Evolutionary conservation across 2,329 filamentous ascomycete genomes (phyloP).

Genomic region (Cladosporium colombiae): DNA sequence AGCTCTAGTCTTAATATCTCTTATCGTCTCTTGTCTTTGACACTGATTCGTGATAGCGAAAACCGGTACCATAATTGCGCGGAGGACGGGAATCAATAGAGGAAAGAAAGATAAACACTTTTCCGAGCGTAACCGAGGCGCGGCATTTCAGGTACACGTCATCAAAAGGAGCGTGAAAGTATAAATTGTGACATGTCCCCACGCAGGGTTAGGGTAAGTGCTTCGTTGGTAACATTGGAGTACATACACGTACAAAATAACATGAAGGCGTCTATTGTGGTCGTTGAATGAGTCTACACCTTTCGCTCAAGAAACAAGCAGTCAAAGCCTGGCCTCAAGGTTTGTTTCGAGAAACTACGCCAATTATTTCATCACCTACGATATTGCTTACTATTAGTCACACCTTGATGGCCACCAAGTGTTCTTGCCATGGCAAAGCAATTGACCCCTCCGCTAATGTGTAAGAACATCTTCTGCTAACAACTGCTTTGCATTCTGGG

Average conservation of each 20-base stretch:
- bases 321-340: no score
- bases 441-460: not conserved
- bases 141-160: not conserved
- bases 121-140: not conserved
- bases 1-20: not conserved
- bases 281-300: no score
- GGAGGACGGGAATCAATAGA: not conserved
- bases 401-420: not conserved
- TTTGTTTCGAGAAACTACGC: not conserved
- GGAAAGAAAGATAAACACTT: not conserved
- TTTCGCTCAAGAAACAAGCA: no score
- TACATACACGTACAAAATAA: no score
- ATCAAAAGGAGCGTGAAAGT: not conserved
- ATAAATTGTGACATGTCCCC: not conserved
- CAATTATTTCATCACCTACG: not conserved
- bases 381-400: not conserved
- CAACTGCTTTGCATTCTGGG: not conserved
- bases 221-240: not conserved
- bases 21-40: not conserved
- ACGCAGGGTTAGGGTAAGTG: not conserved
- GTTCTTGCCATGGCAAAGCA: not conserved
- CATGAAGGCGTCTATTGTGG: no score
- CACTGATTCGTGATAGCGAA: not conserved
- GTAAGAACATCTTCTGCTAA: not conserved
- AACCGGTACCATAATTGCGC: not conserved